phyloP scores from a whole-genome alignment of 2,329 filamentous ascomycete species.

The Fusarium setosum region DNA sequence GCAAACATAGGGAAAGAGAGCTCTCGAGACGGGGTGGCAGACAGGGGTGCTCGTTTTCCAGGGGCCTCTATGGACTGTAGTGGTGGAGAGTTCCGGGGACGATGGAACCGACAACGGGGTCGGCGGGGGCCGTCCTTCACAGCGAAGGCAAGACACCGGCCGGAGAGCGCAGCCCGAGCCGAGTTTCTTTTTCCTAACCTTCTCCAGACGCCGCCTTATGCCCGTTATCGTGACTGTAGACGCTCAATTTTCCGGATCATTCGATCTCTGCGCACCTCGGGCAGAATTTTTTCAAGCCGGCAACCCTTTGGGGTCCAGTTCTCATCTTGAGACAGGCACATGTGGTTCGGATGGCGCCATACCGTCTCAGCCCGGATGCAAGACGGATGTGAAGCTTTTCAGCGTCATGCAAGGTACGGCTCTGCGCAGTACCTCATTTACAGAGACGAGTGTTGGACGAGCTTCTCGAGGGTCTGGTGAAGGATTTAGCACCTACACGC shows the following conservation, averaged over 20 bases:
- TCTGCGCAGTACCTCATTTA: not conserved
- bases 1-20: conserved; percentile 3
- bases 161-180: conserved; percentile 24
- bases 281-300: conserved; percentile 15
- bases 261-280: conserved; percentile 20
- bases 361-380: conserved; percentile 22
- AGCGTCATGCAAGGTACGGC: conserved; percentile 27
- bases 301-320: conserved; percentile 6
- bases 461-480: not conserved
- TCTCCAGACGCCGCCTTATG: conserved; percentile 24
- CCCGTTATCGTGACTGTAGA: conserved; percentile 26
- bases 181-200: conserved; percentile 24
- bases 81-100: conserved; percentile 30
- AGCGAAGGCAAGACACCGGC: conserved; percentile 7
- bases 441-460: not conserved
- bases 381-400: conserved; percentile 15
- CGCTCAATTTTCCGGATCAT: conserved; percentile 24
- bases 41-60: conserved; percentile 34
- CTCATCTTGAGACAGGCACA: conserved; percentile 8
- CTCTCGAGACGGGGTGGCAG: conserved; percentile 29
- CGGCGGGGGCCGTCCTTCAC: conserved; percentile 8
- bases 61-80: conserved; percentile 36
- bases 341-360: conserved; percentile 21
- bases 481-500: not conserved
- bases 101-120: conserved; percentile 25